phyloP scores from a whole-genome alignment of 371 early-diverging fungal species.

The Scutellospora calospora region DNA sequence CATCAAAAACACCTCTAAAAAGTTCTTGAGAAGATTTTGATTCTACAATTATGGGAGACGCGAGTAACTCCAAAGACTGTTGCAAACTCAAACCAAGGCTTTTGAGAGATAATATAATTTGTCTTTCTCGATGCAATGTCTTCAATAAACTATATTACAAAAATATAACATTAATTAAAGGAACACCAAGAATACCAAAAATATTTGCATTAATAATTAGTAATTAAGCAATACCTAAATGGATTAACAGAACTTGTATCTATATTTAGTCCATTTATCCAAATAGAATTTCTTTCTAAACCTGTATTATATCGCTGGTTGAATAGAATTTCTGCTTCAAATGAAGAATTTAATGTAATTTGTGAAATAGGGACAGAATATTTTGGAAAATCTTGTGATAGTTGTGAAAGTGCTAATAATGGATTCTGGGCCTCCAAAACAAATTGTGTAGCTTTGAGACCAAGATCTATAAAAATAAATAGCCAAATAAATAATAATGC shows the following conservation, averaged over 20 bases:
- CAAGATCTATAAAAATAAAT: slow-evolving; percentile 57
- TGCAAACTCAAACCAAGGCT: slow-evolving; percentile 60
- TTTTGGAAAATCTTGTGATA: slow-evolving; percentile 87
- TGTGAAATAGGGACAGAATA: slow-evolving; percentile 77
- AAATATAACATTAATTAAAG: background rate
- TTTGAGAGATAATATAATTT: slow-evolving; percentile 57
- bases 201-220: background rate
- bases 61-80: slow-evolving; percentile 75
- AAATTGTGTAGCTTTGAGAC: slow-evolving; percentile 73
- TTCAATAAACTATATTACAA: slow-evolving; percentile 51
- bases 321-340: slow-evolving; percentile 50
- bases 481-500: background rate
- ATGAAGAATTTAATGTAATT: slow-evolving; percentile 48
- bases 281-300: slow-evolving; percentile 59
- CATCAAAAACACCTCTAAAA: slow-evolving; percentile 73
- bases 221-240: slow-evolving; percentile 62
- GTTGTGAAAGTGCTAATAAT: slow-evolving; percentile 65
- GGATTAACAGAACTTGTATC: slow-evolving; percentile 67
- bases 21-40: slow-evolving; percentile 49
- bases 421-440: slow-evolving; percentile 67
- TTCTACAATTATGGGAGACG: slow-evolving; percentile 53
- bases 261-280: slow-evolving; percentile 74
- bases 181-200: background rate
- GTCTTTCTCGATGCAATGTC: slow-evolving; percentile 56
- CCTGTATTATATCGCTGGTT: slow-evolving; percentile 47